Base-by-base conservation (phyloP, 2,329 filamentous ascomycete genomes). In the Fusarium agapanthi region DNA sequence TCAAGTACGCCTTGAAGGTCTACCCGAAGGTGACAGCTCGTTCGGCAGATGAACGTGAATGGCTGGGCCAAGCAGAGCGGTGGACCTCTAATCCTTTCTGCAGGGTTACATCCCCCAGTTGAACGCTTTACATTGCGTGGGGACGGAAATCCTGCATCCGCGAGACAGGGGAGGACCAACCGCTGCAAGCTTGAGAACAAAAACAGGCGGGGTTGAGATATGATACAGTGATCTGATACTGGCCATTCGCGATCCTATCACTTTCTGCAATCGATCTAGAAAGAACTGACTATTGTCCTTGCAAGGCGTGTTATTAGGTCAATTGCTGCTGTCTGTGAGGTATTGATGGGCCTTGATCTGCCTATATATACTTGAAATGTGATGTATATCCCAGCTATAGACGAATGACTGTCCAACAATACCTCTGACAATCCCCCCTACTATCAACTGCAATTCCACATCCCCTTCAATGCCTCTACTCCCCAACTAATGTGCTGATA, bases 321-420 rank as follows among this genome's bases (percentile, higher is more conserved):
- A 18, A 35, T 9, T 8, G 5, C 34, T 0, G 16, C 16, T 5
- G 3, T 35, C 8, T 35, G 9, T 1, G 0, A 18, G 15, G 8
- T 38, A 1, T 38, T 16, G n/a, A 11, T 11, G 1, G 40, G 13
- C 3, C 9, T 6, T 7, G 7, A 18, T 5, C 14, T 22, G 3
- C 10, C 5, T 1, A 15, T 28, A 28, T 22, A 8, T 26, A 10
- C 4, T 10, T 22, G 0, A 15, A 0, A 10, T 2, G 3, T 6
- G 15, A 1, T 22, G 11, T 22, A 4, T 7, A 22, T 22, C 9
- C 6, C 20, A 12, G 10, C 20, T 6, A n/a, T 47, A 12, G 15
- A 12, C 5, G 3, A 30, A 4, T n/a, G 26, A 11, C 26, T 9
- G 20, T 2, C 6, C 1, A 8, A 2, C 20, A 28, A 22, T 8